phyloP scores from a whole-genome alignment of 305 asterid genomes.

The Fraxinus nigra region DNA sequence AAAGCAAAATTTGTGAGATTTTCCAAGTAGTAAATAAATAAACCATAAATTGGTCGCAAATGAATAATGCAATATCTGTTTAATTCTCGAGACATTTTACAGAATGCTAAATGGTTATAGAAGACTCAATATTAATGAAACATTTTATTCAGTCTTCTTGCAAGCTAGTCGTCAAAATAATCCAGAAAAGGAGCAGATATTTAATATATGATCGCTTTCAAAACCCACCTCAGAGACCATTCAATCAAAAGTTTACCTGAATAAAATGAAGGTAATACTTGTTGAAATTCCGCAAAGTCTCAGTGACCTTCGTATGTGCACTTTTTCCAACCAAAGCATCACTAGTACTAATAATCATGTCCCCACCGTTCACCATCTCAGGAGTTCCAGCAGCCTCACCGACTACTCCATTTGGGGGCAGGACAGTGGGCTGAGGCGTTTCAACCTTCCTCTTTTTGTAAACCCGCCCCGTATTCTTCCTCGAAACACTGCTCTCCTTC shows the following conservation, averaged over 20 bases:
- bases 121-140: background rate
- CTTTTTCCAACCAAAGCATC: slow-evolving; percentile 17
- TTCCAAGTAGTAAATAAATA: background rate
- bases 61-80: background rate
- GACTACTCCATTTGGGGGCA: background rate
- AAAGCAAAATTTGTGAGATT: background rate
- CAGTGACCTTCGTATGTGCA: slow-evolving; percentile 26
- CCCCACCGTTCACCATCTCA: background rate
- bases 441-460: background rate
- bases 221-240: background rate
- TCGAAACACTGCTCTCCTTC: slow-evolving; percentile 15
- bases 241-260: slow-evolving; percentile 31
- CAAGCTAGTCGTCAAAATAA: background rate
- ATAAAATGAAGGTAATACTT: slow-evolving; percentile 43
- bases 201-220: background rate
- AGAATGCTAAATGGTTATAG: background rate
- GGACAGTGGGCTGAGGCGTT: background rate
- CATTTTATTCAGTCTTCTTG: background rate
- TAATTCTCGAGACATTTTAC: background rate
- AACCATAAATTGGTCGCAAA: background rate
- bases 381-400: background rate
- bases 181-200: background rate
- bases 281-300: slow-evolving; percentile 41
- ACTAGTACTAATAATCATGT: background rate
- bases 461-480: background rate